phyloP scores from a whole-genome alignment of 345 rosid species.

The Corchorus olitorius region DNA sequence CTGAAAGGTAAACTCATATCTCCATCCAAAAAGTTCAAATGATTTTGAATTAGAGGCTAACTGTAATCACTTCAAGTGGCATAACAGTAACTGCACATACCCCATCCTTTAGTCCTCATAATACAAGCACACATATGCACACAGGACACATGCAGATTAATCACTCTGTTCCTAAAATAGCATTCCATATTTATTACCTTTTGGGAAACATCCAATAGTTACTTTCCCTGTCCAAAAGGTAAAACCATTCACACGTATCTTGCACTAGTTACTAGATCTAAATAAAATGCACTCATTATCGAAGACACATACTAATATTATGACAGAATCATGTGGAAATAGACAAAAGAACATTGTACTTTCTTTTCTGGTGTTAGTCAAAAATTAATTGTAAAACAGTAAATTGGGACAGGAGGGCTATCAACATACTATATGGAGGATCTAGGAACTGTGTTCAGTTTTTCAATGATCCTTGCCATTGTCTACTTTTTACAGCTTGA shows the following conservation, averaged over 20 bases:
- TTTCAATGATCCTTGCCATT: neutral
- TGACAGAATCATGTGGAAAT: neutral
- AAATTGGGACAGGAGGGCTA: neutral
- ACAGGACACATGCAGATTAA: neutral
- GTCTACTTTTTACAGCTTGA: neutral
- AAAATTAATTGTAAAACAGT: neutral
- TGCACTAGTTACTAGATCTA: neutral
- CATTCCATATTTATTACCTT: neutral
- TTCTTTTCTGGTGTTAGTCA: neutral
- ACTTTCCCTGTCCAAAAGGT: neutral
- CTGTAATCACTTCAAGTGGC: neutral
- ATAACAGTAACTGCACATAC: neutral
- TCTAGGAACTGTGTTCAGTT: neutral
- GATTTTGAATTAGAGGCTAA: neutral
- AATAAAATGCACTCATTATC: neutral
- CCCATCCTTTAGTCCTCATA: neutral
- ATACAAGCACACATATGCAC: neutral
- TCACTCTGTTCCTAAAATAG: constrained; percentile 1
- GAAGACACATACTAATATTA: neutral
- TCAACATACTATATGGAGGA: neutral
- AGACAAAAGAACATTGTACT: neutral
- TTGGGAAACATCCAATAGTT: neutral
- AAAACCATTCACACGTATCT: neutral
- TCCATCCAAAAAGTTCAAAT: constrained; percentile 4
- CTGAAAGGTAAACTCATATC: neutral